Base-by-base conservation (phyloP, 192 early-diverging fungal species). In the Coemansia erecta region DNA sequence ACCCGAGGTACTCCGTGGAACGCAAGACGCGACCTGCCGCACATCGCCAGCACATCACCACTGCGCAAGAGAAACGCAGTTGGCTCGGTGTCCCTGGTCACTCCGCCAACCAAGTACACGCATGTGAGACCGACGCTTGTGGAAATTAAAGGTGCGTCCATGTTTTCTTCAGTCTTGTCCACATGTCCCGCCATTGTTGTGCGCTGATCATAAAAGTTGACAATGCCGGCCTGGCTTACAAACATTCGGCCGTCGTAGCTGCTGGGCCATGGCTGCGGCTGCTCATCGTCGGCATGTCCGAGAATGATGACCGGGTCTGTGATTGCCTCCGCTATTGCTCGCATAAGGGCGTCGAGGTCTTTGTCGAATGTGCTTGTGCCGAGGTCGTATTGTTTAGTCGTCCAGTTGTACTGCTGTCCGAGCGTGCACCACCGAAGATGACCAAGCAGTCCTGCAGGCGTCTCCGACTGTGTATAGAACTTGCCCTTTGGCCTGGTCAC, bases 171-270 rank as follows among this genome's bases (percentile, higher is more conserved):
- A 40, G 91, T 94, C 45, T 85, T 81, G 69, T 98, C 97, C 31
- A 95, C 93, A 73, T 98, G 97, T 9, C 85, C 94, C 75, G 90
- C 95, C 64, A 98, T 77, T 5, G 88, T 75, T 58, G 95, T 89
- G 21, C 84, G 81, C 45, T 84, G 72, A 37, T 90, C 87, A 64
- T 98, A 98, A 63, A 90, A 96, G 71, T 98, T 98, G 28, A 98
- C 66, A 0, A 98, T 92, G 3, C 94, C 97, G 4, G 94, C 96
- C 65, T 98, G 90, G 51, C 91, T 79, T 39, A 66, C 72, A 66
- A 84, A 96, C 33, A 78, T 45, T 2, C 72, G 52, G 11, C 77
- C 81, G 9, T 72, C 39, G 60, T 90, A 94, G 1, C 67, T 68
- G 51, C 89, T 92, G 4, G 74, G 35, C 49, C 56, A 64, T n/a